Conservation (phyloP, 164 flowering plant species). For the Paratinospora sagittata region DNA sequence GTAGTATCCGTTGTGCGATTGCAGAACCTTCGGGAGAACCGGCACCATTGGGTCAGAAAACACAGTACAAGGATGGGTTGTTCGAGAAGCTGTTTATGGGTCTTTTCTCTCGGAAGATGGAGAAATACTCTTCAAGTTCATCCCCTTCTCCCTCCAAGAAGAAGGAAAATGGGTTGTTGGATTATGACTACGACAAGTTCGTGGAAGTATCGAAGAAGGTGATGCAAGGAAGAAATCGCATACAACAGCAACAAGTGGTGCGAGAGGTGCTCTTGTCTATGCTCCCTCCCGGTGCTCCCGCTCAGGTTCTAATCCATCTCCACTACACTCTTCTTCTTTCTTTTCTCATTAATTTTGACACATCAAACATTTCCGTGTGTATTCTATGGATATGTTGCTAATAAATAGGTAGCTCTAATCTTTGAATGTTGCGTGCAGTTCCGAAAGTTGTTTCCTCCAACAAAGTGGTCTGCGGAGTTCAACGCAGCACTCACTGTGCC, state of each 20-base stretch:
- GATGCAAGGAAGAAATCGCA: constrained; percentile 66
- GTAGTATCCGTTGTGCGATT: constrained; percentile 56
- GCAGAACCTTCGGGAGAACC: constrained; percentile 84
- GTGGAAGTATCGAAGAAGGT: constrained; percentile 85
- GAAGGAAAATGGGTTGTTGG: constrained; percentile 36
- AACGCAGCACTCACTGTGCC: constrained; percentile 93
- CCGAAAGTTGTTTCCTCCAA: constrained; percentile 88
- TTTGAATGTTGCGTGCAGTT: constrained; percentile 56
- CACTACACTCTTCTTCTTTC: not conserved
- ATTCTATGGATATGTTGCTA: too few species aligned
- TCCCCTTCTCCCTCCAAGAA: constrained; percentile 23
- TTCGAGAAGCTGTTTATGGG: constrained; percentile 86
- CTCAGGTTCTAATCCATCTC: constrained; percentile 42
- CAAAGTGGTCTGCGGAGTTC: constrained; percentile 92
- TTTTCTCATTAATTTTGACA: not conserved
- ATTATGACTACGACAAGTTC: constrained; percentile 73
- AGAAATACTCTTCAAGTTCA: constrained; percentile 29
- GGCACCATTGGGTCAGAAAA: constrained; percentile 88
- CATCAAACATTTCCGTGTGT: not conserved
- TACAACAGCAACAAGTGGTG: constrained; percentile 80
- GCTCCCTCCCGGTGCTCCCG: constrained; percentile 99
- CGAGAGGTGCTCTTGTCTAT: constrained; percentile 86
- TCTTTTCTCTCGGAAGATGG: constrained; percentile 88
- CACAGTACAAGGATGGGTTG: constrained; percentile 72
- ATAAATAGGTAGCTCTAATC: too few species aligned